Evolutionary conservation across 108 stramenopile species (phyloP).

Genomic region (Cyclotella sp.): DNA sequence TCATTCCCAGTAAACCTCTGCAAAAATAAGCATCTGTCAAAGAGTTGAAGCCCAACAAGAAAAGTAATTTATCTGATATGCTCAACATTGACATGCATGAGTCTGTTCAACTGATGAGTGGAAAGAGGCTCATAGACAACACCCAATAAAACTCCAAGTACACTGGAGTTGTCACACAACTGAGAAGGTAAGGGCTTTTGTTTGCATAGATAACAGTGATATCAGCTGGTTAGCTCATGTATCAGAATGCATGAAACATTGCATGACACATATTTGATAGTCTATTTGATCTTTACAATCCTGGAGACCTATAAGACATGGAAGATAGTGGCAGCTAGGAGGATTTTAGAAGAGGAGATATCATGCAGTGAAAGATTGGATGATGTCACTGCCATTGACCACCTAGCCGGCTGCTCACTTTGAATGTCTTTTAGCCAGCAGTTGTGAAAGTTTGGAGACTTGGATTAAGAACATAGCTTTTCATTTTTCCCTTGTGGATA

Average conservation of each 20-base stretch:
- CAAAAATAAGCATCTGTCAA: too few species aligned
- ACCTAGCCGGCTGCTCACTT: constrained; percentile 94
- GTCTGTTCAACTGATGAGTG: constrained; percentile 65
- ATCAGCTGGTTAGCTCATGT: constrained; percentile 92
- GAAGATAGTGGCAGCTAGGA: constrained; percentile 75
- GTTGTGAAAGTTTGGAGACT: constrained; percentile 87
- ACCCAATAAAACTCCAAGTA: constrained; percentile 78
- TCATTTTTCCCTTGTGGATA: constrained; percentile 91
- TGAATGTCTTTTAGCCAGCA: constrained; percentile 92
- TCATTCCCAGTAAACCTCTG: too few species aligned
- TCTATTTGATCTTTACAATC: constrained; percentile 79
- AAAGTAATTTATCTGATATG: constrained; percentile 19
- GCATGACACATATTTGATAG: constrained; percentile 85
- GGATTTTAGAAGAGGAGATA: constrained; percentile 80
- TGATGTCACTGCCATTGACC: constrained; percentile 88
- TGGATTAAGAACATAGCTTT: constrained; percentile 99
- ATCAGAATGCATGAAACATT: constrained; percentile 92
- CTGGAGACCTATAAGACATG: constrained; percentile 90
- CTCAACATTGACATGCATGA: constrained; percentile 87
- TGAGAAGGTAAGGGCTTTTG: constrained; percentile 94
- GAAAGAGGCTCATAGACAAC: constrained; percentile 75
- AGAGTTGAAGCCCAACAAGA: constrained; percentile 32
- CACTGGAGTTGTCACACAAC: constrained; percentile 83
- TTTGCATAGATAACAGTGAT: constrained; percentile 86
- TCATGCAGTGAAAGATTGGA: constrained; percentile 81